Evolutionary conservation across 371 early-diverging fungal species (phyloP), one percentile per base, ranked within the genome.

Genomic region (Apophysomyces sp.): DNA sequence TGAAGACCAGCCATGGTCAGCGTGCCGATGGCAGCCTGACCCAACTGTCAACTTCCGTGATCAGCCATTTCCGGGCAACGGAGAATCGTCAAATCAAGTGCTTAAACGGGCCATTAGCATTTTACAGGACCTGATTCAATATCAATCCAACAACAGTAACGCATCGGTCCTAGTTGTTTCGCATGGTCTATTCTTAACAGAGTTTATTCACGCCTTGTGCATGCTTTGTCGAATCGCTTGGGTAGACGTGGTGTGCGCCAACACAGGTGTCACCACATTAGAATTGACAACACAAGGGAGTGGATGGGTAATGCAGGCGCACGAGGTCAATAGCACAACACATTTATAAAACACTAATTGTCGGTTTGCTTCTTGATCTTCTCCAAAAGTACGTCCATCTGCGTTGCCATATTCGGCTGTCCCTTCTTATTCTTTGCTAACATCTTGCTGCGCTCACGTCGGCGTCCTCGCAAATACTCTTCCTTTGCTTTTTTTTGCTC

Each of bases 341-440:
- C 57, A 57, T 40, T 13, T 57, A 57, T 44, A 21, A 44, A 18
- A 1, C 8, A 7, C 21, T 21, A n/a, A 9, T 21, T 21, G 18
- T 44, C 36, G 62, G 61, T 0, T 58, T 68, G 24, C 29, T 78
- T 80, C 62, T 86, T 75, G 58, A 88, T 84, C 64, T 83, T 84
- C 30, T 72, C 75, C 18, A 88, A 70, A 66, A 88, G 71, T 51
- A 82, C 71, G 60, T 81, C 76, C 68, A 89, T 84, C 64, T 88
- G 88, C 40, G 82, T 80, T 24, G 86, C 80, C 71, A 89, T 71
- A 36, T 84, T 82, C 13, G 88, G 88, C 63, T 89, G 90, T 4
- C 90, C 90, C 21, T 73, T 73, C 30, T 76, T 69, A 5, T 84
- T 87, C 59, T 71, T 80, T 21, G 85, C 82, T 32, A 78, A 65